Evolutionary conservation across 139 green algal species (phyloP).

Genomic region (Tetradesmus lagerheimii): DNA sequence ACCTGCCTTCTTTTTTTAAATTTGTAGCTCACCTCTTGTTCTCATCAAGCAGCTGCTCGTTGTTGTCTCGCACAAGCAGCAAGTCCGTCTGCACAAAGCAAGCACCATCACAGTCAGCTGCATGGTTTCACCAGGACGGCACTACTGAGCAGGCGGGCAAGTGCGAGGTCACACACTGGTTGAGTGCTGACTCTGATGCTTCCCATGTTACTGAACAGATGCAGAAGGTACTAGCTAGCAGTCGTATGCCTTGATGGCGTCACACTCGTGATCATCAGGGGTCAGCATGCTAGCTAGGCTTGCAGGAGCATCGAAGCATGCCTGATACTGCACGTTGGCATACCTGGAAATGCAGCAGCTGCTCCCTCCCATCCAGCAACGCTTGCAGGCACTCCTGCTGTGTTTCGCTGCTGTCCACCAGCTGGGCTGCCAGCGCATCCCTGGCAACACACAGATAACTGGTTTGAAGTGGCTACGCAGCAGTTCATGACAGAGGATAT

Average conservation of each 20-base stretch:
- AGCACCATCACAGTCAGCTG: no score
- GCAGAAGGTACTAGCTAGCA: background rate
- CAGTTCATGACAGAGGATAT: background rate
- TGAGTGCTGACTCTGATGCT: no score
- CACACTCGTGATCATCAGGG: background rate
- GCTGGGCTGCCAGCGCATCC: background rate
- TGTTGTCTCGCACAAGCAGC: background rate
- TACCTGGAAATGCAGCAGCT: conserved; percentile 35
- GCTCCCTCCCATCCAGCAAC: conserved; percentile 8
- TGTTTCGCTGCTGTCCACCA: background rate
- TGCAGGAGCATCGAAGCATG: background rate
- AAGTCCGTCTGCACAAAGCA: background rate
- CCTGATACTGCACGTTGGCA: background rate
- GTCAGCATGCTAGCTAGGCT: background rate
- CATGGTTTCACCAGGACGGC: no score
- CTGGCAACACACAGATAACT: background rate
- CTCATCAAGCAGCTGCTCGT: conserved; percentile 3
- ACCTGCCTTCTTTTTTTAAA: background rate
- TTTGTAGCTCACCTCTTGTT: background rate
- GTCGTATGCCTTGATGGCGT: no score
- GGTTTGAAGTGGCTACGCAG: background rate
- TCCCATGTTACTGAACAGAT: no score
- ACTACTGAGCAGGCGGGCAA: no score
- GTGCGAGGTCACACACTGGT: no score
- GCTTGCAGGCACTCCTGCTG: conserved; percentile 22